Percentiles rank a stretch among this genome's conserved stretches.
phyloP scores from a whole-genome alignment of 768 basidiomycete genomes.

The Dictyophora rubrovolvata region DNA sequence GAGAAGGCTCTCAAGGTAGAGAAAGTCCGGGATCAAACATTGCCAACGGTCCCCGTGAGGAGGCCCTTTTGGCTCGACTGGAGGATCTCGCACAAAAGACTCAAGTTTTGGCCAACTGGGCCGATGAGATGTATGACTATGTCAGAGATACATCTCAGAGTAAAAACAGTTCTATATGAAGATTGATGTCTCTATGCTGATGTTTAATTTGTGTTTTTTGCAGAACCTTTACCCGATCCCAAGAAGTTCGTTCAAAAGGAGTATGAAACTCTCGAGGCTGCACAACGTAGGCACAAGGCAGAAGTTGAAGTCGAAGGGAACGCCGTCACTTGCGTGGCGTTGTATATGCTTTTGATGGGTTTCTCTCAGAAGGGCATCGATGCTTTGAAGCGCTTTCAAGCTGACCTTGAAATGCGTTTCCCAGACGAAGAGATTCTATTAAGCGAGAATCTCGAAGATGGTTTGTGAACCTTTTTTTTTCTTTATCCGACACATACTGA shows the following conservation, averaged over 20 bases:
- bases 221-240: constrained; percentile 77
- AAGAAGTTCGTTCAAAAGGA: constrained; percentile 60
- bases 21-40: constrained; percentile 20
- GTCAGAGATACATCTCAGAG: constrained; percentile 80
- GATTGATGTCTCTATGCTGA: constrained; percentile 11
- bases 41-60: constrained; percentile 63
- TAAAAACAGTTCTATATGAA: constrained; percentile 28
- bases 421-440: constrained; percentile 67
- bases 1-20: constrained; percentile 30
- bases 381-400: constrained; percentile 65
- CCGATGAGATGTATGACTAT: constrained; percentile 87
- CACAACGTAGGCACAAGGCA: constrained; percentile 56
- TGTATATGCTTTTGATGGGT: constrained; percentile 85
- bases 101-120: constrained; percentile 85
- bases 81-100: constrained; percentile 97
- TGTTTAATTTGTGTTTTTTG: background rate
- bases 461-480: constrained; percentile 28
- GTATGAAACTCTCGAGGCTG: constrained; percentile 64
- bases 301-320: constrained; percentile 75
- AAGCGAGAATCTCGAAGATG: constrained; percentile 73
- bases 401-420: constrained; percentile 71
- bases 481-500: background rate
- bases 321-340: constrained; percentile 75
- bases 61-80: constrained; percentile 64
- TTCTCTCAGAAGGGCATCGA: constrained; percentile 93